Percentiles rank a stretch among this genome's conserved stretches.
phyloP scores from a whole-genome alignment of 495 filamentous ascomycete species.

The Hypoxylon fragiforme region DNA sequence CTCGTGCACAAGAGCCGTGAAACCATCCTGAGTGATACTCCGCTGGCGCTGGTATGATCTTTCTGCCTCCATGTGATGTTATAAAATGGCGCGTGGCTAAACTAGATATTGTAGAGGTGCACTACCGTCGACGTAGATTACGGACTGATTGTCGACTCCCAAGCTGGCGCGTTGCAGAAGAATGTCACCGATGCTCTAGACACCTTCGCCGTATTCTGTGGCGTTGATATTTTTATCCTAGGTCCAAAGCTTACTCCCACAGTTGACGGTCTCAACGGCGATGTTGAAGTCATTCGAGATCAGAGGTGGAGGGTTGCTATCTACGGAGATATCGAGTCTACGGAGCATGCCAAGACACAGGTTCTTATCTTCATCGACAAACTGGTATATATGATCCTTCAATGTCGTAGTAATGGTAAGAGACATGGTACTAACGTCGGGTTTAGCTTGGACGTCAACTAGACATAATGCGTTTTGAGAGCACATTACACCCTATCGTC shows the following conservation, averaged over 20 bases:
- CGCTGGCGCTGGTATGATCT: slow-evolving; percentile 77
- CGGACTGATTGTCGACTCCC: slow-evolving; percentile 78
- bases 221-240: slow-evolving; percentile 93
- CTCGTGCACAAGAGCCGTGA: slow-evolving; percentile 82
- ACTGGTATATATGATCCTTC: slow-evolving; percentile 66
- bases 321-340: slow-evolving; percentile 92
- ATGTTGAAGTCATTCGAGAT: slow-evolving; percentile 59
- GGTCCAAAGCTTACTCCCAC: slow-evolving; percentile 75
- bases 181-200: slow-evolving; percentile 81
- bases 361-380: slow-evolving; percentile 97
- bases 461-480: slow-evolving; percentile 78
- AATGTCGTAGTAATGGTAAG: neutral
- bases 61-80: slow-evolving; percentile 14
- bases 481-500: slow-evolving; percentile 83
- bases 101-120: slow-evolving; percentile 66
- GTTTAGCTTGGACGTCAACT: slow-evolving; percentile 81
- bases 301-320: slow-evolving; percentile 87
- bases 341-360: slow-evolving; percentile 94
- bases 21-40: slow-evolving; percentile 81
- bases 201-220: slow-evolving; percentile 78
- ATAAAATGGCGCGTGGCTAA: slow-evolving; percentile 30
- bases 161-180: slow-evolving; percentile 63
- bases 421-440: slow-evolving; percentile 26
- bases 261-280: slow-evolving; percentile 62
- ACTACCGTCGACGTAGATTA: slow-evolving; percentile 91